Conservation (phyloP, 257 asterid genomes). For the Ophiorrhiza pumila region DNA sequence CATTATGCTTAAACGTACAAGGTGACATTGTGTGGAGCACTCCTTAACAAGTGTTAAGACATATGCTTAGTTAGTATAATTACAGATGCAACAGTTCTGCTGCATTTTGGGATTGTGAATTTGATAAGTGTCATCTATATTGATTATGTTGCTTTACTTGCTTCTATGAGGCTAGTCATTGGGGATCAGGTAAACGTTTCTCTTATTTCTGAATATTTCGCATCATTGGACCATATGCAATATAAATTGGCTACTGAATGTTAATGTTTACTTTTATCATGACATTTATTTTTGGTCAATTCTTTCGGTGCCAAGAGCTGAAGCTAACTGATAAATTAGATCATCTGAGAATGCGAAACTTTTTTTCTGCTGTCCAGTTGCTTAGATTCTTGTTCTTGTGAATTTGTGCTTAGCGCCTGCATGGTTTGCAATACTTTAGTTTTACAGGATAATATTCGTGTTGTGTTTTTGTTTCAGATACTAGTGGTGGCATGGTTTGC, state of each 20-base stretch:
- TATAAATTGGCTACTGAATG: not conserved
- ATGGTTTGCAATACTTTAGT: not conserved
- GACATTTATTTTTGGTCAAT: not conserved
- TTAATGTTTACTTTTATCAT: not conserved
- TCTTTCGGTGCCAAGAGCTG: not conserved
- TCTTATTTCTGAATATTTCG: not conserved
- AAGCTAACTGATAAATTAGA: not conserved
- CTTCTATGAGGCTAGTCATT: not conserved
- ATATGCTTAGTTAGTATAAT: no score
- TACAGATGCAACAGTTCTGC: no score
- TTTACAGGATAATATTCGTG: not conserved
- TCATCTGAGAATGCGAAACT: not conserved
- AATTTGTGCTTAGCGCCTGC: not conserved
- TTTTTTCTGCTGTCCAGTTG: not conserved
- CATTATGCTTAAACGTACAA: no score
- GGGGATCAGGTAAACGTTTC: no score
- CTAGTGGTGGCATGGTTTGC: slow-evolving; percentile 24
- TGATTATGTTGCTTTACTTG: no score
- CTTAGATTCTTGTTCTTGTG: not conserved
- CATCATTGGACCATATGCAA: not conserved
- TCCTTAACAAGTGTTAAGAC: no score
- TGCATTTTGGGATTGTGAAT: no score
- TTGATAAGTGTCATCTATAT: no score
- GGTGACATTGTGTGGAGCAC: not conserved
- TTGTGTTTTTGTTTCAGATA: slow-evolving; percentile 6